Percentiles rank a stretch among this genome's conserved stretches.
phyloP scores from a whole-genome alignment of 2,329 filamentous ascomycete species.

The Paraphaeosphaeria sporulosa region DNA sequence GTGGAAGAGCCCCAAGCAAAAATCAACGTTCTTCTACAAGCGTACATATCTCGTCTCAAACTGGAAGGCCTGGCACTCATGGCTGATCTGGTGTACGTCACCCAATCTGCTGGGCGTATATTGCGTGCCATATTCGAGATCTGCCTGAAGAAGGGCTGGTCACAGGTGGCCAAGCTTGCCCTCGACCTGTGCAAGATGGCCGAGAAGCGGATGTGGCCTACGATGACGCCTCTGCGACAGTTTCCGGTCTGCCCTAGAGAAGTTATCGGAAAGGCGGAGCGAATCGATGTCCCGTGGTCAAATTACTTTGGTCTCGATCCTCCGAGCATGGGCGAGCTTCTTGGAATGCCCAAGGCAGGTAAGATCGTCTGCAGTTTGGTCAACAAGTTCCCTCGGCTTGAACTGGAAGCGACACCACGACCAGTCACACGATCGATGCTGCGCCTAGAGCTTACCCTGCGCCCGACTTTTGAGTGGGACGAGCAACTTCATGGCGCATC shows the following conservation, averaged over 20 bases:
- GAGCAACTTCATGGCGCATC: conserved; percentile 84
- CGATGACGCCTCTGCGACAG: conserved; percentile 94
- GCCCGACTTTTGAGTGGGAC: conserved; percentile 96
- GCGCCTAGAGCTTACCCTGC: conserved; percentile 86
- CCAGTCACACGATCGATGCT: conserved; percentile 95
- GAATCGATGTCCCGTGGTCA: conserved; percentile 91
- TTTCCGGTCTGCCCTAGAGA: conserved; percentile 81
- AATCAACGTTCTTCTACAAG: conserved; percentile 96
- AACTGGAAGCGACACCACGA: conserved; percentile 92
- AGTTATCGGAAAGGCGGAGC: conserved; percentile 89
- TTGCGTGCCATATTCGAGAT: conserved; percentile 96
- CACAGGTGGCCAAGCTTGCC: conserved; percentile 88
- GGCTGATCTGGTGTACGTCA: conserved; percentile 99
- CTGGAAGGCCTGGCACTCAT: conserved; percentile 93
- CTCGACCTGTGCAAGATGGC: conserved; percentile 98
- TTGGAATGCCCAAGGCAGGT: conserved; percentile 89
- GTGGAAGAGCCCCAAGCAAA: conserved; percentile 97
- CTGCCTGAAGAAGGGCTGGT: conserved; percentile 95
- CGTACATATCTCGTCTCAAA: conserved; percentile 93
- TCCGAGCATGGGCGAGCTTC: conserved; percentile 91
- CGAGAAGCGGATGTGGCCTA: conserved; percentile 99
- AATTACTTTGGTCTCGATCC: conserved; percentile 97
- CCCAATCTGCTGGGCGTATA: conserved; percentile 96
- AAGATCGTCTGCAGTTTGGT: conserved; percentile 85
- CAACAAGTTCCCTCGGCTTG: conserved; percentile 89